A percentile compares a stretch with the other conserved stretches of the same genome.
Evolutionary conservation across 495 filamentous ascomycete species (phyloP).

Genomic region (Aspergillus bertholletiae): DNA sequence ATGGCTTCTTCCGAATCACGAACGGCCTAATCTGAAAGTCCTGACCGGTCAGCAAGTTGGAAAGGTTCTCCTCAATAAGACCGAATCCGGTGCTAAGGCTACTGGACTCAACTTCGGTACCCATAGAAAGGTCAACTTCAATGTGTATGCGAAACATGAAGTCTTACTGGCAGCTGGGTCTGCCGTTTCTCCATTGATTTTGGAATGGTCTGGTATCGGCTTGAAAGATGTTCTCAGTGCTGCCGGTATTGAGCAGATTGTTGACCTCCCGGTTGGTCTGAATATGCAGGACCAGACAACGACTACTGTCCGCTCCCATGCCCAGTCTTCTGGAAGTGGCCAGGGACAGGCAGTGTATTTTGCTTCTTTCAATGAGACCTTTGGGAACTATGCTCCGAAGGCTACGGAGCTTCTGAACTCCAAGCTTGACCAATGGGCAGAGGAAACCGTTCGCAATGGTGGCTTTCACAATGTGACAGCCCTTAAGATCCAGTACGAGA

Average conservation of each 20-base stretch:
- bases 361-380: conserved; percentile 24
- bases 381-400: conserved; percentile 18
- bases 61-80: conserved; percentile 32
- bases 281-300: conserved; percentile 44
- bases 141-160: conserved; percentile 39
- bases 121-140: conserved; percentile 21
- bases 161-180: conserved; percentile 54
- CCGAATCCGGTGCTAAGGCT: conserved; percentile 6
- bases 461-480: conserved; percentile 26
- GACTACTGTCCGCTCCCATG: conserved; percentile 15
- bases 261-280: conserved; percentile 49
- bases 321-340: conserved; percentile 4
- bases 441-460: conserved; percentile 22
- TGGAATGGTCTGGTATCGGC: conserved; percentile 46
- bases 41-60: conserved; percentile 44
- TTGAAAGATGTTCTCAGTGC: conserved; percentile 31
- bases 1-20: conserved; percentile 43
- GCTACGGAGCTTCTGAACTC: conserved; percentile 16
- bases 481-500: conserved; percentile 22
- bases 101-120: conserved; percentile 37
- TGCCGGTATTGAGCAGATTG: conserved; percentile 46
- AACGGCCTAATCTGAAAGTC: conserved; percentile 42
- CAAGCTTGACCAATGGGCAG: conserved; percentile 24
- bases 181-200: conserved; percentile 50
- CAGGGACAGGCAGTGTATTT: conserved; percentile 29